phyloP scores from a whole-genome alignment of 805 yeast species.

The Candida suzukii region DNA sequence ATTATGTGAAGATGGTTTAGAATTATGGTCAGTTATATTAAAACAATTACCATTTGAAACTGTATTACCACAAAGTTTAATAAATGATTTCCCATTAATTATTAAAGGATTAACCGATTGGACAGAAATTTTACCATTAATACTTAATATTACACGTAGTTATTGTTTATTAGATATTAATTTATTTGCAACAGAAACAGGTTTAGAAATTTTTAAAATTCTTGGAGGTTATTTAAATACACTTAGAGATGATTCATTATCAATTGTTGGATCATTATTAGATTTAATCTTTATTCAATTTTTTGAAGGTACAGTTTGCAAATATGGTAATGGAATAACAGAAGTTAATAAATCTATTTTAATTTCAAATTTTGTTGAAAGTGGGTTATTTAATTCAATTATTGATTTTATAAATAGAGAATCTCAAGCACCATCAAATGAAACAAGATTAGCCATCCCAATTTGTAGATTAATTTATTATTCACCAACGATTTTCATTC shows the following conservation, averaged over 20 bases:
- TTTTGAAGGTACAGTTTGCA: too few species aligned
- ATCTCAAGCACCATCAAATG: conserved; percentile 34
- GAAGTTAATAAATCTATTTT: conserved; percentile 9
- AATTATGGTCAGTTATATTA: conserved; percentile 68
- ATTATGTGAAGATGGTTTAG: conserved; percentile 80
- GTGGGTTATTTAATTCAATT: conserved; percentile 40
- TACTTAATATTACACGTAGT: conserved; percentile 55
- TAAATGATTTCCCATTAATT: conserved; percentile 42
- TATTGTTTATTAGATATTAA: conserved; percentile 46
- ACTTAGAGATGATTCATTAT: conserved; percentile 67
- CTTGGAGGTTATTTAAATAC: conserved; percentile 47
- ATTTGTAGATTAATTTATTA: conserved; percentile 32
- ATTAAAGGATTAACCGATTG: conserved; percentile 56
- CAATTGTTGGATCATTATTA: conserved; percentile 43
- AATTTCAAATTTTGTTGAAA: conserved; percentile 25
- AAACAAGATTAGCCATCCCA: conserved; percentile 30
- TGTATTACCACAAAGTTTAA: conserved; percentile 29
- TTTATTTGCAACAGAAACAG: conserved; percentile 31
- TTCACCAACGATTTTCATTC: conserved; percentile 28
- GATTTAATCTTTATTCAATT: conserved; percentile 42
- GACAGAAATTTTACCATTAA: conserved; percentile 66
- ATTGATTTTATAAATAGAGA: conserved; percentile 34
- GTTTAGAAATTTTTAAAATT: conserved; percentile 37
- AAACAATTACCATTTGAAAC: conserved; percentile 46
- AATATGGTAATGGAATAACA: conserved; percentile 11